These are phyloP conservation scores for Pseudocercospora eumusae DNA, from an alignment of 2,329 filamentous ascomycete species.

Conservation along the genomic window DNA sequence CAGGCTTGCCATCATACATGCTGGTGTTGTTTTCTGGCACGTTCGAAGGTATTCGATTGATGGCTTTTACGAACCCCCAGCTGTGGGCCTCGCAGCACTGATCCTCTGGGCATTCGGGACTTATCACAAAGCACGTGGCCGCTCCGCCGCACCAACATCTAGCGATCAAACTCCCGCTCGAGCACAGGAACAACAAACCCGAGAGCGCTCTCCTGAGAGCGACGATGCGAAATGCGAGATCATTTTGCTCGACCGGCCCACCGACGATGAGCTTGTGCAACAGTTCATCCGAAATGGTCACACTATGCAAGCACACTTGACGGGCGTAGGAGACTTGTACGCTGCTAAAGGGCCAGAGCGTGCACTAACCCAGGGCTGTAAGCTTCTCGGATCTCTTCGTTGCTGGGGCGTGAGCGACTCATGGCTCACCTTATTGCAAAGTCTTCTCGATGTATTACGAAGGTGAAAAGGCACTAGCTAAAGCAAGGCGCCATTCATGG, in stretches of 20 bases:
- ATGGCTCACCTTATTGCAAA: slow-evolving; percentile 17
- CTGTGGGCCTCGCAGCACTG: slow-evolving; percentile 65
- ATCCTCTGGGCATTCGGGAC: slow-evolving; percentile 63
- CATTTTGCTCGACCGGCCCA: slow-evolving; percentile 58
- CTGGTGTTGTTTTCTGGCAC: slow-evolving; percentile 56
- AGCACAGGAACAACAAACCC: not conserved
- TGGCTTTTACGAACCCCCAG: slow-evolving; percentile 64
- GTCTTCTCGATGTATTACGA: slow-evolving; percentile 11
- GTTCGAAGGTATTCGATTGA: slow-evolving; percentile 53
- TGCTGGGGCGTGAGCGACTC: slow-evolving; percentile 25
- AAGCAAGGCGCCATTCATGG: not conserved
- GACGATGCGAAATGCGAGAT: slow-evolving; percentile 35
- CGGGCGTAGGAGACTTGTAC: slow-evolving; percentile 56
- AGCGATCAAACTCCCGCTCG: not conserved
- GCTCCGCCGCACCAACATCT: not conserved
- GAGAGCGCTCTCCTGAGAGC: slow-evolving; percentile 5
- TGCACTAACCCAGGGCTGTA: slow-evolving; percentile 44
- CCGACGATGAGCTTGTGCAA: slow-evolving; percentile 61
- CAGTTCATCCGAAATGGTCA: slow-evolving; percentile 55
- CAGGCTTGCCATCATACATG: slow-evolving; percentile 58
- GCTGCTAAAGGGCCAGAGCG: slow-evolving; percentile 41
- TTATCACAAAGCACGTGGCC: slow-evolving; percentile 15
- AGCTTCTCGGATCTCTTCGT: slow-evolving; percentile 35
- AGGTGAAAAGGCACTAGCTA: not conserved
- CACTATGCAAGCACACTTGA: slow-evolving; percentile 54